phyloP scores from a whole-genome alignment of 2,329 filamentous ascomycete genomes.

The Diaporthe sp. region DNA sequence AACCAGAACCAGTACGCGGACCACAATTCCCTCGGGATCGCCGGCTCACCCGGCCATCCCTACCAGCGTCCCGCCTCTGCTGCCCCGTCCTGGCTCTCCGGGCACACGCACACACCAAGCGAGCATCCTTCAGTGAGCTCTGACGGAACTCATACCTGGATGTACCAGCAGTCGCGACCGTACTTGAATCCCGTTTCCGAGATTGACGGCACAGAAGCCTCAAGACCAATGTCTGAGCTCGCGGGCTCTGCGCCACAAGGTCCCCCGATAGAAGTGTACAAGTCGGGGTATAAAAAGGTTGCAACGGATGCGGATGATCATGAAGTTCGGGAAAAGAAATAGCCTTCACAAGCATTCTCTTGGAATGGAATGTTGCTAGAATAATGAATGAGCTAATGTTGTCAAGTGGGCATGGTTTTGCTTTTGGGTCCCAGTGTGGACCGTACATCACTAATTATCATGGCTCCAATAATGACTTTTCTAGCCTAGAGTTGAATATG shows the following conservation, averaged over 20 bases:
- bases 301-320: not conserved
- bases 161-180: slow-evolving; percentile 15
- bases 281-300: slow-evolving; percentile 28
- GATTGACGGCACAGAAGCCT: slow-evolving; percentile 25
- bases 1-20: not conserved
- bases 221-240: slow-evolving; percentile 33
- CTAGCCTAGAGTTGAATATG: not conserved
- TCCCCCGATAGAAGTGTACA: not conserved
- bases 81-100: slow-evolving; percentile 33
- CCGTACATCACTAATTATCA: not conserved
- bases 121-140: slow-evolving; percentile 32
- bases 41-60: not conserved
- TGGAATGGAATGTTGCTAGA: not conserved
- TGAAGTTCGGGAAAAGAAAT: not conserved
- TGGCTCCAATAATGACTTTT: not conserved
- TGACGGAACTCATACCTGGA: not conserved
- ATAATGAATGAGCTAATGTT: not conserved
- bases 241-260: not conserved
- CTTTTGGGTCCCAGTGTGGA: not conserved
- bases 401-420: not conserved
- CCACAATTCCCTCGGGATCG: slow-evolving; percentile 16
- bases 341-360: no score
- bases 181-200: slow-evolving; percentile 33
- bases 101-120: not conserved
- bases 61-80: slow-evolving; percentile 30